Base-by-base conservation (phyloP, 2,329 filamentous ascomycete species). In the Phoma herbarum region DNA sequence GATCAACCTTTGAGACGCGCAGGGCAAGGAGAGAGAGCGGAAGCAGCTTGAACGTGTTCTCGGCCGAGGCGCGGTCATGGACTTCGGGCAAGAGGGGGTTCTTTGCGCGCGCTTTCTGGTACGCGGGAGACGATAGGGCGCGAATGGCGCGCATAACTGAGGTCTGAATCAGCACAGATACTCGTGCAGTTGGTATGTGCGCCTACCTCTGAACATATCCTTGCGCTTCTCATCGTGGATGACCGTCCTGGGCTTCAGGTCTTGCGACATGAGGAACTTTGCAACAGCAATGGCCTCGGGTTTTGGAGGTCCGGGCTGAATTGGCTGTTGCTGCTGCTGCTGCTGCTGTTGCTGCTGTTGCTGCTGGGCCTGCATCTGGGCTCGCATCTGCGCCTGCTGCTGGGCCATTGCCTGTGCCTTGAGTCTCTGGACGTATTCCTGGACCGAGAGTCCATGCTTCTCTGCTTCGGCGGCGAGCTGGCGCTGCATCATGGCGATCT, bases 181-280 rank as follows among this genome's bases (percentile, higher is more conserved):
- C 9, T 28, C 39, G 25, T 2, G 22, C 18, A 4, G 18, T 3
- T 11, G 41, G 10, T 31, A 26, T 49, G 28, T 46, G 51, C 28
- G 37, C 61, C 74, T 82, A 94, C 92, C 93, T 84, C 90, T 90
- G 80, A 99, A 98, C 91, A 99, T 96, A 66, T 99, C 94, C 81
- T 97, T 98, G 72, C 95, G 87, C 84, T 97, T 93, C 71, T 95
- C 95, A 66, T 97, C 93, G 65, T 98, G 86, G 64, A 99, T 96
- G 76, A 91, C 94, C 18, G 93, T 97, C 63, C 95, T 85, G 18
- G 86, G 85, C 85, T 99, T 99, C 65, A 99, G 81, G 59, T 95
- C 87, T 80, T 97, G 93, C 58, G 85, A 79, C 67, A 88, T 88
- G 59, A 99, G 81, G 80, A 96, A 99, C 72, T 92, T 90, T 66